These are phyloP conservation scores for Jacaranda copaia DNA, from an alignment of 257 asterid species.

Conservation along the genomic window DNA sequence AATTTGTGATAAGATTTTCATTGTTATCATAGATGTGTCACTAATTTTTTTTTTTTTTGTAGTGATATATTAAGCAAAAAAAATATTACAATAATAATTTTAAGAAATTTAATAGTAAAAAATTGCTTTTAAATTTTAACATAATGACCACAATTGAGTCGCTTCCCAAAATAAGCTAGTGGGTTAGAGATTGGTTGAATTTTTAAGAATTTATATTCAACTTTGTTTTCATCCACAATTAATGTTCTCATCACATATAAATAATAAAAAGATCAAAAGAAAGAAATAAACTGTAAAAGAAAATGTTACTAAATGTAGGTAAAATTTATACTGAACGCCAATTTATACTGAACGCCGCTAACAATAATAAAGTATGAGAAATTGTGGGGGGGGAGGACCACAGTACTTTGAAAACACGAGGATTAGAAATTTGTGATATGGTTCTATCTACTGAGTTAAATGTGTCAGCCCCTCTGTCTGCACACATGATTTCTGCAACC, in stretches of 20 bases:
- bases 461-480: slow-evolving; percentile 41
- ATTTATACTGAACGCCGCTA: slow-evolving; percentile 10
- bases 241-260: background rate
- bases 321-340: background rate
- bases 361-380: slow-evolving; percentile 26
- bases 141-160: too few species aligned
- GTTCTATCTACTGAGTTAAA: slow-evolving; percentile 44
- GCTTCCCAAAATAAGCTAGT: too few species aligned
- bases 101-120: too few species aligned
- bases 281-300: too few species aligned
- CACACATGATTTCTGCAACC: slow-evolving; percentile 51
- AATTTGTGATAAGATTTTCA: too few species aligned
- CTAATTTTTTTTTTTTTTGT: too few species aligned
- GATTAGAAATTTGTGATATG: slow-evolving; percentile 45
- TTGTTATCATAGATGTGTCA: too few species aligned
- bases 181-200: too few species aligned
- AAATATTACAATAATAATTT: too few species aligned
- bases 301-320: slow-evolving; percentile 11
- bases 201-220: too few species aligned
- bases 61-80: too few species aligned
- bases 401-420: slow-evolving; percentile 43
- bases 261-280: background rate
- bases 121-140: too few species aligned
- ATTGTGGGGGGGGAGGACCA: slow-evolving; percentile 40
- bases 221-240: background rate